Percentiles rank a stretch among this genome's conserved stretches.
These are phyloP conservation scores for Phytophthora megakarya DNA, from an alignment of 352 stramenopile genomes.

Conservation along the genomic window DNA sequence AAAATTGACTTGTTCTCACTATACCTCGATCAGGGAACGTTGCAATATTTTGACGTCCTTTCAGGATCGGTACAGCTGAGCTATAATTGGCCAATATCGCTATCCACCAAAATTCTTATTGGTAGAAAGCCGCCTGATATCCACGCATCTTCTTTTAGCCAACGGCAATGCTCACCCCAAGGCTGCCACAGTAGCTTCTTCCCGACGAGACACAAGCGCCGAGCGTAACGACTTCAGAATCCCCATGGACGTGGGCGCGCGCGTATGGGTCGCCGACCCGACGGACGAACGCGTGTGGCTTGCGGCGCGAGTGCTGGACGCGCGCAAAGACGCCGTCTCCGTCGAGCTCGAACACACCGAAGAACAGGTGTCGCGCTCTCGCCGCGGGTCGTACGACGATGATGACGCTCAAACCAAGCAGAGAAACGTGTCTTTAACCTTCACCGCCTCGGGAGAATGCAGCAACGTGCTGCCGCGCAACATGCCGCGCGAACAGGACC, in stretches of 20 bases:
- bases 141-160: constrained; percentile 13
- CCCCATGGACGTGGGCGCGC: constrained; percentile 73
- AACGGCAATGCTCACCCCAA: constrained; percentile 22
- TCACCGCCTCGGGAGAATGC: constrained; percentile 52
- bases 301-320: constrained; percentile 46
- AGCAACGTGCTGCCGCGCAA: constrained; percentile 79
- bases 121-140: constrained; percentile 42
- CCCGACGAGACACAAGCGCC: constrained; percentile 22
- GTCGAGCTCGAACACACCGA: constrained; percentile 34
- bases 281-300: constrained; percentile 64
- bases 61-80: constrained; percentile 26
- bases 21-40: not conserved
- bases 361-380: constrained; percentile 12
- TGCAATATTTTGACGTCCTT: constrained; percentile 33
- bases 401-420: constrained; percentile 21
- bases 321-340: constrained; percentile 8
- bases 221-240: constrained; percentile 4
- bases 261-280: constrained; percentile 73
- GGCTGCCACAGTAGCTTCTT: constrained; percentile 30
- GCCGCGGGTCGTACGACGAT: constrained; percentile 16
- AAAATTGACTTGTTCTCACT: constrained; percentile 9
- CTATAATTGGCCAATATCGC: constrained; percentile 22
- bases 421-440: constrained; percentile 44
- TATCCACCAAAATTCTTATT: constrained; percentile 11
- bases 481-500: constrained; percentile 61